Base-by-base conservation (phyloP, 352 stramenopile genomes). In the Phytopythium chamaehyphon region DNA sequence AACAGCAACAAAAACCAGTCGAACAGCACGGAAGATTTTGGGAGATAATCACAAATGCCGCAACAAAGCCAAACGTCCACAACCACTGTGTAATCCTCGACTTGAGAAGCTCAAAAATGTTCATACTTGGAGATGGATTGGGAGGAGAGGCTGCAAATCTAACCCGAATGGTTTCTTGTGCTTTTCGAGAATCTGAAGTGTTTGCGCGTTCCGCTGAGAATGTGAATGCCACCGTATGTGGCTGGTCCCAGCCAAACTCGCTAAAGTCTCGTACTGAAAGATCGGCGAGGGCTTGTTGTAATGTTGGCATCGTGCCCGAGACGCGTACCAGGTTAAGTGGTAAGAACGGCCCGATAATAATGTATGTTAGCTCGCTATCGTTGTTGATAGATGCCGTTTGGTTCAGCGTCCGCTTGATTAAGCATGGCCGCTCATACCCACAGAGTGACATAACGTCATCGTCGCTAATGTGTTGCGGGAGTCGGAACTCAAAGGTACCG, bases 1-100 rank as follows among this genome's bases (percentile, higher is more conserved):
- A 81, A 39, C 77, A 86, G 18, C 79, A 92, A 18, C 77, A 89
- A 52, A 75, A 87, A 14, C 59, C 62, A 24, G 61, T 52, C 1
- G 61, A 74, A 14, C 71, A 72, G 21, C 74, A 90, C 9, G 69
- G 73, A 1, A 62, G 40, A 59, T 76, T 87, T 24, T 51, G 45
- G 8, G 76, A 68, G 15, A 88, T 19, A n/a, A 86, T 52, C 11
- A 86, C 36, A 37, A 66, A 74, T 9, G 69, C 40, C 3, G 51
- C 51, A 19, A 52, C 16, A n/a, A 53, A 53, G 12, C 8, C 19
- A 36, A 35, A 23, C 14, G 47, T 53, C 35, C 33, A 53, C 33
- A 53, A 33, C 47, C 35, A 42, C 3, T 42, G 35, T 0, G 19
- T 44, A 22, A 53, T 43, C 10, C 18, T 22, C 1, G 12, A 15